A percentile compares a stretch with the other conserved stretches of the same genome.
phyloP scores from a whole-genome alignment of 345 rosid species.

The Iberis pinnata region DNA sequence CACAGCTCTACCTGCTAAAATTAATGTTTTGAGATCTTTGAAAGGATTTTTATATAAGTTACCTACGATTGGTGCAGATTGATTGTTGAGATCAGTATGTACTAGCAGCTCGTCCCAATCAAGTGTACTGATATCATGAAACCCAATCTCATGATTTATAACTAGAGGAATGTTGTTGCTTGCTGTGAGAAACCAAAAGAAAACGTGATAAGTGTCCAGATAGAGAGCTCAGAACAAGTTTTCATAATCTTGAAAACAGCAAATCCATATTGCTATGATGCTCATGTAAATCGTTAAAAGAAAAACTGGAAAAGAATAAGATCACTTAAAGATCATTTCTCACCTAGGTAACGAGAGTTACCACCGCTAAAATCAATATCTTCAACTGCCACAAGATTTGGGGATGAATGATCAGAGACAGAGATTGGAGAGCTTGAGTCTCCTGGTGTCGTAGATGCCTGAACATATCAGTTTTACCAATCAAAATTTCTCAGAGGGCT shows the following conservation, averaged over 20 bases:
- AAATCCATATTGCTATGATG: conserved; percentile 7
- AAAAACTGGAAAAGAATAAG: conserved; percentile 5
- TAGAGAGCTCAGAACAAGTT: background rate
- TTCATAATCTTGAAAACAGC: background rate
- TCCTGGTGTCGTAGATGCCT: conserved; percentile 65
- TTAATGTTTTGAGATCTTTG: background rate
- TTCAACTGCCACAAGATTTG: conserved; percentile 42
- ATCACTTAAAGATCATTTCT: conserved; percentile 31
- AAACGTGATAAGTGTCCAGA: conserved; percentile 12
- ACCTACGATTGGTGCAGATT: conserved; percentile 45
- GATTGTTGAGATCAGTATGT: conserved; percentile 40
- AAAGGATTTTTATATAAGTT: background rate
- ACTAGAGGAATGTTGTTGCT: conserved; percentile 39
- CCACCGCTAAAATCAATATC: conserved; percentile 56
- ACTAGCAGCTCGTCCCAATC: conserved; percentile 95
- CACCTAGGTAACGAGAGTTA: conserved; percentile 33
- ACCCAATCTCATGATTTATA: conserved; percentile 59
- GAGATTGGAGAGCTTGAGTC: conserved; percentile 77
- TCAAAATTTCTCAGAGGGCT: background rate
- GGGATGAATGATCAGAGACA: conserved; percentile 54
- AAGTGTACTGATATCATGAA: conserved; percentile 88
- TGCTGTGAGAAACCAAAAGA: conserved; percentile 40
- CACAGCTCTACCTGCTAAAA: background rate
- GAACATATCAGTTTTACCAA: conserved; percentile 35
- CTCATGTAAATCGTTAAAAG: too few species aligned